Evolutionary conservation across 164 flowering plant genomes (phyloP).

Genomic region (Magnolia kwangsiensis): DNA sequence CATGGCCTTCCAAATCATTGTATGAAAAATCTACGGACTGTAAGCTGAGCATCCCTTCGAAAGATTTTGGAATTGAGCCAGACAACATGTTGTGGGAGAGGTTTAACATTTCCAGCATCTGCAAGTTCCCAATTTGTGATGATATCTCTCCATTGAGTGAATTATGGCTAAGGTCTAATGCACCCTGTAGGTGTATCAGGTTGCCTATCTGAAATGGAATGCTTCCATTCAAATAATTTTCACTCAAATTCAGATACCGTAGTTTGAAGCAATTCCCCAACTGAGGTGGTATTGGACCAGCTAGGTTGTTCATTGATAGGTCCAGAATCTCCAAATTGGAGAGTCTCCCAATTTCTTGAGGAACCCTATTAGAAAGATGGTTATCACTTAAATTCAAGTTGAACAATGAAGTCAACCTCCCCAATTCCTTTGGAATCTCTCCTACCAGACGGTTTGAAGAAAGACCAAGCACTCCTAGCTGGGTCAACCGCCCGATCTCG

Average conservation of each 20-base stretch:
- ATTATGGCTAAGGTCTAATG: slow-evolving; percentile 57
- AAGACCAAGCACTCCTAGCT: slow-evolving; percentile 21
- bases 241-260: slow-evolving; percentile 33
- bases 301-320: slow-evolving; percentile 23
- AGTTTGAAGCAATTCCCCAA: slow-evolving; percentile 26
- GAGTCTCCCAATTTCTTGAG: slow-evolving; percentile 22
- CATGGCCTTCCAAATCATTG: slow-evolving; percentile 3
- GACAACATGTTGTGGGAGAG: slow-evolving; percentile 7
- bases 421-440: slow-evolving; percentile 37
- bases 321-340: slow-evolving; percentile 23
- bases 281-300: slow-evolving; percentile 24
- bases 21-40: background rate
- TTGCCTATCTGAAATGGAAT: slow-evolving; percentile 47
- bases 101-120: background rate
- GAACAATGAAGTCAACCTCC: slow-evolving; percentile 13
- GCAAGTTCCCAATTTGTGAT: slow-evolving; percentile 32
- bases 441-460: slow-evolving; percentile 40
- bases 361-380: slow-evolving; percentile 33
- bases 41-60: background rate
- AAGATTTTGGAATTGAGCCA: background rate
- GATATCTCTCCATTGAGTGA: slow-evolving; percentile 49
- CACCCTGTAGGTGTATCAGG: slow-evolving; percentile 23
- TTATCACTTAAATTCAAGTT: slow-evolving; percentile 34
- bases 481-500: slow-evolving; percentile 30
- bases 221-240: slow-evolving; percentile 33